These are phyloP conservation scores for Haematococcus lacustris DNA, from an alignment of 139 green algal species.

Conservation along the genomic window DNA sequence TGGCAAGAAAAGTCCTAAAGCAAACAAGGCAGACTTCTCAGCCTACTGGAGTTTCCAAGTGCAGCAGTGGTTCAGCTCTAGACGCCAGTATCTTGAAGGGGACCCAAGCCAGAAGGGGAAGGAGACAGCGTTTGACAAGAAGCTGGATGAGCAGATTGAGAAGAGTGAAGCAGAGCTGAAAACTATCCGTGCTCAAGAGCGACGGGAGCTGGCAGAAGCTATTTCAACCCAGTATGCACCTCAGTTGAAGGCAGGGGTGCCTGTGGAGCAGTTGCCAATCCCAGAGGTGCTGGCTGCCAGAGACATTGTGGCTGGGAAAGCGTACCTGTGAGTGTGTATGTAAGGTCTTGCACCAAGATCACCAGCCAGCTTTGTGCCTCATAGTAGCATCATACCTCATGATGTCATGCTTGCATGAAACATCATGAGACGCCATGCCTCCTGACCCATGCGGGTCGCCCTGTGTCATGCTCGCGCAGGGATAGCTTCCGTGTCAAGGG, in stretches of 20 bases:
- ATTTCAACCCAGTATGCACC: too few relatives aligned
- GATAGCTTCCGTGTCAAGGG: too few relatives aligned
- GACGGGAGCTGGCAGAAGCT: too few relatives aligned
- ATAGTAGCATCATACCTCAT: background rate
- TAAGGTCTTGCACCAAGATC: background rate
- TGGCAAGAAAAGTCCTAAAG: background rate
- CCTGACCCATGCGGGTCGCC: too few relatives aligned
- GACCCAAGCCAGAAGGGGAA: background rate
- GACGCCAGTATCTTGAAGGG: conserved; percentile 33
- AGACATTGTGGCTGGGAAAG: too few relatives aligned
- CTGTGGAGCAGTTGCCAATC: too few relatives aligned
- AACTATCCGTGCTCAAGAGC: too few relatives aligned
- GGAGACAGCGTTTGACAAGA: background rate
- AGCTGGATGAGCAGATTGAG: conserved; percentile 1
- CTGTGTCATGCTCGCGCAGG: too few relatives aligned
- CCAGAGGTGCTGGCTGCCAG: too few relatives aligned
- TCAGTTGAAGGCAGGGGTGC: too few relatives aligned
- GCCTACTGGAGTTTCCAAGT: conserved; percentile 41
- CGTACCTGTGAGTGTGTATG: background rate
- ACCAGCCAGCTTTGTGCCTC: too few relatives aligned
- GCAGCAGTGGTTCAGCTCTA: conserved; percentile 36
- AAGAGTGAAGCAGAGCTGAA: conserved; percentile 1
- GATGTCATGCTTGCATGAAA: background rate
- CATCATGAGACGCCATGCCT: background rate
- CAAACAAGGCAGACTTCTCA: conserved; percentile 44